Evolutionary conservation across 2,329 filamentous ascomycete species (phyloP).

Genomic region (Aaosphaeria pasadenensis): DNA sequence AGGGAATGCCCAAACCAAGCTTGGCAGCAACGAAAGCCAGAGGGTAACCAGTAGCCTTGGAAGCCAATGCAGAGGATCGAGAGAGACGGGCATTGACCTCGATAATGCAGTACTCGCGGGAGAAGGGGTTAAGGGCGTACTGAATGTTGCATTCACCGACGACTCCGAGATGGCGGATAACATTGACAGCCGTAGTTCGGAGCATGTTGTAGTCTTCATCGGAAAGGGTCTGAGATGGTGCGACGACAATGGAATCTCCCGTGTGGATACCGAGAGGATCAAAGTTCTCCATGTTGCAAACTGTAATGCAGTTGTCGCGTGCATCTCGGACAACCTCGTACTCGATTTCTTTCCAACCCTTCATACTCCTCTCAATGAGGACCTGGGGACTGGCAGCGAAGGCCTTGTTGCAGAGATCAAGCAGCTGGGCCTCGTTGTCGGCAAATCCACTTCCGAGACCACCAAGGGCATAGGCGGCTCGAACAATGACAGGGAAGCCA

Average conservation of each 20-base stretch:
- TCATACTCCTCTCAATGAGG: constrained; percentile 97
- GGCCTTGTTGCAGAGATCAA: constrained; percentile 89
- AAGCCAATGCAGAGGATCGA: constrained; percentile 89
- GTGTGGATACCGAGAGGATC: constrained; percentile 97
- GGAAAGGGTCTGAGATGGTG: constrained; percentile 92
- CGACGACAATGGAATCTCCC: constrained; percentile 96
- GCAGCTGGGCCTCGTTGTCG: constrained; percentile 76
- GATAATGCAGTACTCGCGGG: constrained; percentile 96
- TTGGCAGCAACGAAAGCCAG: constrained; percentile 96
- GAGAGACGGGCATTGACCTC: constrained; percentile 97
- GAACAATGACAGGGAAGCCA: constrained; percentile 94
- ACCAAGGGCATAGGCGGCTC: constrained; percentile 92
- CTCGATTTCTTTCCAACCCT: constrained; percentile 99
- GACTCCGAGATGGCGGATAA: constrained; percentile 94
- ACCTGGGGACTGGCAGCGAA: constrained; percentile 95
- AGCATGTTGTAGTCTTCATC: constrained; percentile 99
- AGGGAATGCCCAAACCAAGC: constrained; percentile 86
- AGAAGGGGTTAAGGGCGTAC: constrained; percentile 94
- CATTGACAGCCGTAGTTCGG: constrained; percentile 91
- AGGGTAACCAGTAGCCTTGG: constrained; percentile 95
- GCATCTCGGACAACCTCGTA: constrained; percentile 97
- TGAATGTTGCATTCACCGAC: constrained; percentile 99
- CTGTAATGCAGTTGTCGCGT: constrained; percentile 97
- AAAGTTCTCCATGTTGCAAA: constrained; percentile 99
- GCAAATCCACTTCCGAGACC: constrained; percentile 95